Conservation (phyloP, 805 yeast species). For the Ogataea neopini region DNA sequence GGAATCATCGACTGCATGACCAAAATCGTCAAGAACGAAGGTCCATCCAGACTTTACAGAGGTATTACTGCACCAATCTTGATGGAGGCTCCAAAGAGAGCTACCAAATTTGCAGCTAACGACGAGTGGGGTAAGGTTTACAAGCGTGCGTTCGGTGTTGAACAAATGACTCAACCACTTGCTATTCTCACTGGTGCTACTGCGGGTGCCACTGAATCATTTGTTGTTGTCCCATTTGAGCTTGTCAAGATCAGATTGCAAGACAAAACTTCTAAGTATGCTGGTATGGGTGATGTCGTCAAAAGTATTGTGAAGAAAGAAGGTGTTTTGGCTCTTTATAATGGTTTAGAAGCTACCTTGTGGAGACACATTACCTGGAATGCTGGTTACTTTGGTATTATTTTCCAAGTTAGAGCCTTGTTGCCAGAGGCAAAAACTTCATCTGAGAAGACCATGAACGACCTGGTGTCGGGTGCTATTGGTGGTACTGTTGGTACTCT, state of each 20-base stretch:
- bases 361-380: slow-evolving; percentile 98
- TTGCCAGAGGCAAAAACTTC: slow-evolving; percentile 76
- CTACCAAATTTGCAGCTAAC: slow-evolving; percentile 97
- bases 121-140: slow-evolving; percentile 94
- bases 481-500: slow-evolving; percentile 98
- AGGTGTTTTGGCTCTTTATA: slow-evolving; percentile 82
- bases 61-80: slow-evolving; percentile 96
- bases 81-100: slow-evolving; percentile 99
- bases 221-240: slow-evolving; percentile 97
- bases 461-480: slow-evolving; percentile 86
- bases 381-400: slow-evolving; percentile 96
- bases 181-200: slow-evolving; percentile 95
- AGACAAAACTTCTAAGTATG: slow-evolving; percentile 79
- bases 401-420: slow-evolving; percentile 77
- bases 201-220: slow-evolving; percentile 96
- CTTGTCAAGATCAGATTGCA: slow-evolving; percentile 93
- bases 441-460: slow-evolving; percentile 78
- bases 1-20: slow-evolving; percentile 84
- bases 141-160: slow-evolving; percentile 66
- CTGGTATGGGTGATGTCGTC: slow-evolving; percentile 82
- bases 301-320: slow-evolving; percentile 67
- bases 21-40: slow-evolving; percentile 86
- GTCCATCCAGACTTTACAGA: slow-evolving; percentile 78
- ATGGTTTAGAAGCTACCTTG: slow-evolving; percentile 93
- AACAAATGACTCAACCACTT: slow-evolving; percentile 72